These are phyloP conservation scores for Solanum bulbocastanum DNA, from an alignment of 257 asterid genomes.

Conservation along the genomic window DNA sequence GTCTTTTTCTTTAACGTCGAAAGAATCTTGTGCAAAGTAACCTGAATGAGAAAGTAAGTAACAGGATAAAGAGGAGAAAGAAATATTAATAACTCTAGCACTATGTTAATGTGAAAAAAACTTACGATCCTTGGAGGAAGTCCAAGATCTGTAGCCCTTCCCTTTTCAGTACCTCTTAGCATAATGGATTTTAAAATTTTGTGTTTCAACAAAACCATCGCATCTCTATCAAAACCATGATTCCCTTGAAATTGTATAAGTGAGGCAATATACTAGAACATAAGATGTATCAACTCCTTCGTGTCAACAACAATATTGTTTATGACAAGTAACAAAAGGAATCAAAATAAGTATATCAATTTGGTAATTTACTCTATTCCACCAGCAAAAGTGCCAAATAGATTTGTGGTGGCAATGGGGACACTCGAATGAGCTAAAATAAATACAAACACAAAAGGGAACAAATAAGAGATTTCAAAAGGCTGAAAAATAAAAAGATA, in stretches of 20 bases:
- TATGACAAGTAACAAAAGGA: background rate
- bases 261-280: conserved; percentile 48
- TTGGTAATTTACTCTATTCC: conserved; percentile 63
- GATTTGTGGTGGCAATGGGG: conserved; percentile 41
- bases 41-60: conserved; percentile 27
- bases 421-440: background rate
- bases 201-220: conserved; percentile 74
- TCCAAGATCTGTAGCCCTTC: conserved; percentile 95
- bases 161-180: conserved; percentile 88
- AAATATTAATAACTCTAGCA: background rate
- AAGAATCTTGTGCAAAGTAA: conserved; percentile 53
- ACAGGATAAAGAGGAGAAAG: background rate
- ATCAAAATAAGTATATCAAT: background rate
- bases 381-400: conserved; percentile 90
- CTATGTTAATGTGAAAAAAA: background rate
- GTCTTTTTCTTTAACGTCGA: conserved; percentile 80
- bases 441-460: conserved; percentile 1
- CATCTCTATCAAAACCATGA: conserved; percentile 38
- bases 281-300: background rate
- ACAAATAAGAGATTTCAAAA: background rate
- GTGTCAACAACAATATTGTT: background rate
- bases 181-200: conserved; percentile 64
- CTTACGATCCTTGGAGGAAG: conserved; percentile 84
- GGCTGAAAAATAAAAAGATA: background rate
- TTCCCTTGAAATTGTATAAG: conserved; percentile 62